Evolutionary conservation across 768 basidiomycete species (phyloP).

Genomic region (Rhizopogon sp.): DNA sequence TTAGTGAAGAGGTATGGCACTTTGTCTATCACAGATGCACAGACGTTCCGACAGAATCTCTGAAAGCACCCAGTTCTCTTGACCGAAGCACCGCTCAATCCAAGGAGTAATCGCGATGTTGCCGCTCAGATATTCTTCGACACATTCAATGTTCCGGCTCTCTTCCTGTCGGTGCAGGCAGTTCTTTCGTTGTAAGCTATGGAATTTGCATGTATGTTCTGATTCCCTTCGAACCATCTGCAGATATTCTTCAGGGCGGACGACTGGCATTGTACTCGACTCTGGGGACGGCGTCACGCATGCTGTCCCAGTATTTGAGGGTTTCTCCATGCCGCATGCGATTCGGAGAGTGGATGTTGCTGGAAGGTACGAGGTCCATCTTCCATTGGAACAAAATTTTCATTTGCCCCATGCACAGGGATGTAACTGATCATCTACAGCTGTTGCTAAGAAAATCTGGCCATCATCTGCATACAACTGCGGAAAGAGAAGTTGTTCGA

Average conservation of each 20-base stretch:
- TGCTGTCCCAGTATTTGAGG: conserved; percentile 97
- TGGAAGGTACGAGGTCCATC: conserved; percentile 59
- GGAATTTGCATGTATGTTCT: background rate
- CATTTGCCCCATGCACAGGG: conserved; percentile 41
- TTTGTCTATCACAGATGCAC: background rate
- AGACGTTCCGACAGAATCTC: conserved; percentile 5
- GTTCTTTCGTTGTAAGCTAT: conserved; percentile 84
- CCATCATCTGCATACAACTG: conserved; percentile 92
- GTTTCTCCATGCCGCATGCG: conserved; percentile 98
- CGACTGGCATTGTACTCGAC: conserved; percentile 98
- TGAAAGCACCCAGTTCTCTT: conserved; percentile 91
- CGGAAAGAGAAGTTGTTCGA: conserved; percentile 94
- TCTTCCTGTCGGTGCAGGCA: conserved; percentile 96
- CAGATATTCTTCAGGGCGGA: conserved; percentile 97
- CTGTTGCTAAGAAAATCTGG: conserved; percentile 91
- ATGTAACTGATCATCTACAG: conserved; percentile 96
- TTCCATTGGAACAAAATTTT: background rate
- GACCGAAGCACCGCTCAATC: conserved; percentile 97
- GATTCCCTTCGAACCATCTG: conserved; percentile 11
- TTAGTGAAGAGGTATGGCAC: conserved; percentile 86
- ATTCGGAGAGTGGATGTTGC: conserved; percentile 95
- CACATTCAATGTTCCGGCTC: conserved; percentile 97
- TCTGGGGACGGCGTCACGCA: conserved; percentile 99
- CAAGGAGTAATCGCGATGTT: conserved; percentile 91
- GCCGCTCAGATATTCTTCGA: conserved; percentile 99